These are phyloP conservation scores for Monilinia aucupariae DNA, from an alignment of 2,329 filamentous ascomycete genomes.

Conservation along the genomic window DNA sequence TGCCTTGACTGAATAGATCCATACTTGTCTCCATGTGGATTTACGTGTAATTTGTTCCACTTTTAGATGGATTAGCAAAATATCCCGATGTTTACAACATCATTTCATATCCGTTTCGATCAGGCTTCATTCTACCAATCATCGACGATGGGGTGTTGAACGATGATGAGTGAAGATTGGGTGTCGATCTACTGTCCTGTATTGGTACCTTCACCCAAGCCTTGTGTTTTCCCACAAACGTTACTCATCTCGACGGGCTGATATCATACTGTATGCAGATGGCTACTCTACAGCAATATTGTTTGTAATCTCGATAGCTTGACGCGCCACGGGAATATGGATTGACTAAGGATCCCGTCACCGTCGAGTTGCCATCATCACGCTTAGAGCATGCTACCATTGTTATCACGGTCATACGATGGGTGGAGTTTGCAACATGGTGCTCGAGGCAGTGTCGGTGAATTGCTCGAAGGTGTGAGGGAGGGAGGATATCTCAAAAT, in stretches of 20 bases:
- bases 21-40: constrained; percentile 10
- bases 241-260: not conserved
- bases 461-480: constrained; percentile 4
- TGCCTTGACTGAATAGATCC: constrained; percentile 11
- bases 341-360: not conserved
- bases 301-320: not conserved
- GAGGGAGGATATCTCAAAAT: constrained; percentile 11
- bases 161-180: no score
- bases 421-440: constrained; percentile 3
- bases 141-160: not conserved
- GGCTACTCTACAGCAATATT: not conserved
- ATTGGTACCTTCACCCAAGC: not conserved
- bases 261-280: not conserved
- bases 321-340: not conserved
- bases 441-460: constrained; percentile 13
- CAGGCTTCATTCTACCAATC: constrained; percentile 5
- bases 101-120: not conserved
- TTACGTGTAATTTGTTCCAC: not conserved
- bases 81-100: not conserved
- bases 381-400: not conserved
- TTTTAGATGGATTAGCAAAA: not conserved
- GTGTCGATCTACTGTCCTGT: no score
- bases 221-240: not conserved
- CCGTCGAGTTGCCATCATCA: not conserved
- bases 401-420: not conserved